Conservation (phyloP, 1,284 basidiomycete species). For the Ceratobasidium sp. region DNA sequence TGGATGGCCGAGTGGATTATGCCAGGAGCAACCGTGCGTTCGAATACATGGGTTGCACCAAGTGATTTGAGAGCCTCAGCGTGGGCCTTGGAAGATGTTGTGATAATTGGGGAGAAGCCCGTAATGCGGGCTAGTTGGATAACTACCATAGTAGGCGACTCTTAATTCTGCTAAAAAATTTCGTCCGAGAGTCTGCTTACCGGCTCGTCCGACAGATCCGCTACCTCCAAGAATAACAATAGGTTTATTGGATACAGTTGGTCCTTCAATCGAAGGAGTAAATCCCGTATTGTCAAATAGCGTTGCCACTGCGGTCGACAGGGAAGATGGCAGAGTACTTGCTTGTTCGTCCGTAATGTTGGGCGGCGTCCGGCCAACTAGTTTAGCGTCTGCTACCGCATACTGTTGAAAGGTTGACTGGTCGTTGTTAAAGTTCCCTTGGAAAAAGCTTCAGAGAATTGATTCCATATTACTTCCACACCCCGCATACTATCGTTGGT, state of each 20-base stretch:
- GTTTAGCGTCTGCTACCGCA: constrained; percentile 60
- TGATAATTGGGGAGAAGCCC: constrained; percentile 56
- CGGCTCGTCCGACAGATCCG: constrained; percentile 61
- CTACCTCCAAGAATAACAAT: constrained; percentile 65
- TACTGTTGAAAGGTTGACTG: constrained; percentile 68
- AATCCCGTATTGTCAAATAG: constrained; percentile 37
- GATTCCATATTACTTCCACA: too few relatives aligned
- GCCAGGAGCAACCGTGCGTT: constrained; percentile 60
- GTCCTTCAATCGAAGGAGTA: constrained; percentile 53
- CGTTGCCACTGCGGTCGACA: constrained; percentile 45
- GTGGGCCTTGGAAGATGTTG: constrained; percentile 64
- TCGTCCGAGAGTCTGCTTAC: constrained; percentile 49
- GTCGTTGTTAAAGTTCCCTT: constrained; percentile 60
- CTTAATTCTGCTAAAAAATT: neutral
- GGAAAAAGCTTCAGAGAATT: constrained; percentile 59
- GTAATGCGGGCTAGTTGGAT: constrained; percentile 51
- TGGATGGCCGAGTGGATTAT: constrained; percentile 50
- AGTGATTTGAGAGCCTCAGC: constrained; percentile 62
- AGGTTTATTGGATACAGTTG: constrained; percentile 58
- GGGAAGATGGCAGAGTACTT: constrained; percentile 59
- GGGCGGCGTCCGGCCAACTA: constrained; percentile 56
- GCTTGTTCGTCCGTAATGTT: constrained; percentile 64
- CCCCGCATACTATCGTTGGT: too few relatives aligned
- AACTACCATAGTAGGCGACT: neutral
- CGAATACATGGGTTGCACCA: constrained; percentile 70